Evolutionary conservation across 345 rosid species (phyloP).

Genomic region (Eucalyptus victrix): DNA sequence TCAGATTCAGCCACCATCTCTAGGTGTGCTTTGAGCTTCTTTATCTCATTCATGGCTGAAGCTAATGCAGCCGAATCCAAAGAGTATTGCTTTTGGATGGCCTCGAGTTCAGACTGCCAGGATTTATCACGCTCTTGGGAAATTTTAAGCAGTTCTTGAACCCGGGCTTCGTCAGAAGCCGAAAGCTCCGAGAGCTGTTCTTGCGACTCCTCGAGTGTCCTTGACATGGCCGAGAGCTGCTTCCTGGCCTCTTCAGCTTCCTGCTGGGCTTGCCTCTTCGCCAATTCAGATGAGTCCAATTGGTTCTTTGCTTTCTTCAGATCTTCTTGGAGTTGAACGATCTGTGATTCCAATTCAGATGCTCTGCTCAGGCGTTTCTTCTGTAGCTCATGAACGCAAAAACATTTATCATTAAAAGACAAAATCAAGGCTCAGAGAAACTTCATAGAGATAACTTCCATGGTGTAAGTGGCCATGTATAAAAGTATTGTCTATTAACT

Average conservation of each 20-base stretch:
- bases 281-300: slow-evolving; percentile 55
- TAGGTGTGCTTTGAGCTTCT: slow-evolving; percentile 77
- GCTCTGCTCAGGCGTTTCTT: slow-evolving; percentile 28
- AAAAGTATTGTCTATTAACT: not conserved
- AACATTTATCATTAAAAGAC: not conserved
- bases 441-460: not conserved
- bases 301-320: slow-evolving; percentile 74
- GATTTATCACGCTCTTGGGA: slow-evolving; percentile 87
- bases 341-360: slow-evolving; percentile 53
- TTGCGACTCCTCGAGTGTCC: slow-evolving; percentile 48
- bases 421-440: not conserved
- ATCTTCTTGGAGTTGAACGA: slow-evolving; percentile 71
- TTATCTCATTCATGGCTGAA: slow-evolving; percentile 83
- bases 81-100: slow-evolving; percentile 72
- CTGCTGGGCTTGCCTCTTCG: slow-evolving; percentile 54
- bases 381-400: slow-evolving; percentile 14
- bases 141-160: slow-evolving; percentile 70
- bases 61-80: slow-evolving; percentile 73
- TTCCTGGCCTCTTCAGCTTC: slow-evolving; percentile 74
- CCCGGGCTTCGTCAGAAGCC: slow-evolving; percentile 65
- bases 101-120: slow-evolving; percentile 97
- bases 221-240: slow-evolving; percentile 33
- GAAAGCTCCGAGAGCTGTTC: slow-evolving; percentile 67
- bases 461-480: not conserved
- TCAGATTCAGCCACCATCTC: slow-evolving; percentile 59